These are phyloP conservation scores for Gloeostereum incarnatum DNA, from an alignment of 768 basidiomycete species.

Conservation along the genomic window DNA sequence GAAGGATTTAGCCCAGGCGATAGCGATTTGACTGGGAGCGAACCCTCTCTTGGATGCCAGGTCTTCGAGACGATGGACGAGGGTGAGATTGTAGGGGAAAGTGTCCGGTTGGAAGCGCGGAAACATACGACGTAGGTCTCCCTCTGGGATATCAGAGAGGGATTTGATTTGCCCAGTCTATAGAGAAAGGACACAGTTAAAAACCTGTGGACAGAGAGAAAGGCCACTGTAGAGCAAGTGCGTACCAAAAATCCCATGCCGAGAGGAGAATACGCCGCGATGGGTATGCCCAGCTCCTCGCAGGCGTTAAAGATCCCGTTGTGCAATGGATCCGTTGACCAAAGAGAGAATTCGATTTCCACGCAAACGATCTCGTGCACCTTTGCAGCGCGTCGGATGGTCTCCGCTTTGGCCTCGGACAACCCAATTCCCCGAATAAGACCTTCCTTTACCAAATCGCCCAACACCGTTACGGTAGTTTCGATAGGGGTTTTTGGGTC, in stretches of 20 bases:
- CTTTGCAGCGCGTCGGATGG: constrained; percentile 33
- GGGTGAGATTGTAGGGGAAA: constrained; percentile 30
- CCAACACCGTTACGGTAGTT: constrained; percentile 28
- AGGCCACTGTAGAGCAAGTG: constrained; percentile 11
- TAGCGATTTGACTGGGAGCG: constrained; percentile 30
- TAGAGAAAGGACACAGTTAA: constrained; percentile 43
- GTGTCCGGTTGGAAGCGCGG: constrained; percentile 39
- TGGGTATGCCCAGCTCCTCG: constrained; percentile 43
- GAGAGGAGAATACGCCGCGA: constrained; percentile 46
- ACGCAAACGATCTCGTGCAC: constrained; percentile 47
- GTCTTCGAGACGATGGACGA: constrained; percentile 29
- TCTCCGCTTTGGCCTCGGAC: constrained; percentile 33
- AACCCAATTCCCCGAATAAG: constrained; percentile 41
- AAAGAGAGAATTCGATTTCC: constrained; percentile 62
- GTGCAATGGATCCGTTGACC: constrained; percentile 45
- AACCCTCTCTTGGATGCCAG: constrained; percentile 33
- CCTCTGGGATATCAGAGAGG: constrained; percentile 26
- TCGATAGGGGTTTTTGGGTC: constrained; percentile 34
- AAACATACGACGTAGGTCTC: constrained; percentile 26
- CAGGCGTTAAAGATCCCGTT: constrained; percentile 46
- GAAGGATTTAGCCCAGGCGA: constrained; percentile 32
- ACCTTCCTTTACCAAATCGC: constrained; percentile 37
- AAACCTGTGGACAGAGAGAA: constrained; percentile 37
- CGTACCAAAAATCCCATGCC: constrained; percentile 7
- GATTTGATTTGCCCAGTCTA: constrained; percentile 40